Conservation (phyloP, 495 filamentous ascomycete species). For the Penicillium parvum region DNA sequence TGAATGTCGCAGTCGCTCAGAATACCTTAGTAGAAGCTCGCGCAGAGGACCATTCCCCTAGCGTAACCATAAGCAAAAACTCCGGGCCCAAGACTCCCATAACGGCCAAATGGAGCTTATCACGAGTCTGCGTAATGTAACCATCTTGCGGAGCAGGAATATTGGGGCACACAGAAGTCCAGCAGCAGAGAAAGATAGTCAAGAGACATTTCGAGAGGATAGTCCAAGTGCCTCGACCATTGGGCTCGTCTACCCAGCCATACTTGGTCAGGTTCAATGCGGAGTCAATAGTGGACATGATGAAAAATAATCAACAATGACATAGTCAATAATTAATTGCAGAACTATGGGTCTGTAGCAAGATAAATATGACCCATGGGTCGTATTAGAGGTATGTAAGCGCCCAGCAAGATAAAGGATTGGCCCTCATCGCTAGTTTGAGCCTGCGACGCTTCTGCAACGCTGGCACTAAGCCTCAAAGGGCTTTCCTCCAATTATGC, state of each 20-base stretch:
- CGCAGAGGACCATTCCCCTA: slow-evolving; percentile 34
- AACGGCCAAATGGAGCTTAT: slow-evolving; percentile 24
- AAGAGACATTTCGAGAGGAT: slow-evolving; percentile 29
- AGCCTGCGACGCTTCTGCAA: too few relatives aligned
- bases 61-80: slow-evolving; percentile 25
- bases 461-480: too few relatives aligned
- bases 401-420: too few relatives aligned
- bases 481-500: too few relatives aligned
- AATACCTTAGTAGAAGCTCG: slow-evolving; percentile 22
- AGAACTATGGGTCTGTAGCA: too few relatives aligned
- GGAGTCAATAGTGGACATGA: too few relatives aligned
- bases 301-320: too few relatives aligned
- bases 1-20: background rate
- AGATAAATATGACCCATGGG: too few relatives aligned
- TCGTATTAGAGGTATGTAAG: too few relatives aligned
- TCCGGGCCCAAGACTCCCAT: slow-evolving; percentile 33
- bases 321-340: too few relatives aligned
- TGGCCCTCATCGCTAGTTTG: too few relatives aligned
- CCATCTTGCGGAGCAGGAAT: slow-evolving; percentile 15
- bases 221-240: slow-evolving; percentile 26
- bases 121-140: slow-evolving; percentile 6
- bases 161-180: slow-evolving; percentile 27
- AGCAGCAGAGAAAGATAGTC: slow-evolving; percentile 30
- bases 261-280: too few relatives aligned
- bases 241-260: slow-evolving; percentile 31